Evolutionary conservation across 2,329 filamentous ascomycete species (phyloP).

Genomic region (Leptographium wingfieldii): DNA sequence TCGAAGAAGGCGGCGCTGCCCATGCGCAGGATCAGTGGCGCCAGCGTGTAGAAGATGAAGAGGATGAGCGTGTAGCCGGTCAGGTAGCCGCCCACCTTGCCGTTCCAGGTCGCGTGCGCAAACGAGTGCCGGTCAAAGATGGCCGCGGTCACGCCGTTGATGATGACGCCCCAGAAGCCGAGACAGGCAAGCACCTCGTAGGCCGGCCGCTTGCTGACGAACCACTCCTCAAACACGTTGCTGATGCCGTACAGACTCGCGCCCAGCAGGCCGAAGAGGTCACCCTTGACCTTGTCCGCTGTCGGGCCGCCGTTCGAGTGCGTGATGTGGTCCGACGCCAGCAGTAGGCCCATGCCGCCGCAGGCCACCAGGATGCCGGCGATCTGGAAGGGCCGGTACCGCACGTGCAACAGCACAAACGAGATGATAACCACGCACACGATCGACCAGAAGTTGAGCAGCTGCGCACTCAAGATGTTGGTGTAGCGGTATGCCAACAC

Average conservation of each 20-base stretch:
- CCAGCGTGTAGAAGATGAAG: constrained; percentile 74
- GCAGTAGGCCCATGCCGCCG: constrained; percentile 76
- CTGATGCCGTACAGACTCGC: constrained; percentile 83
- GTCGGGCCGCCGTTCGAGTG: constrained; percentile 56
- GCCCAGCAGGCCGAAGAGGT: constrained; percentile 80
- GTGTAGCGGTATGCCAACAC: constrained; percentile 89
- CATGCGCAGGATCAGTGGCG: constrained; percentile 79
- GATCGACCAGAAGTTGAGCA: constrained; percentile 98
- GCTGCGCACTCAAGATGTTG: constrained; percentile 80
- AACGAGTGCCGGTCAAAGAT: constrained; percentile 83
- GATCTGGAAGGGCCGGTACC: constrained; percentile 81
- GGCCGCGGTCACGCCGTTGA: constrained; percentile 81
- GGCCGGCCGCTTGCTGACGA: constrained; percentile 72
- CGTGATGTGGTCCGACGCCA: constrained; percentile 78
- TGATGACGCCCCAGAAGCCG: constrained; percentile 74
- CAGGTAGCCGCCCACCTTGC: constrained; percentile 64
- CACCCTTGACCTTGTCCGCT: constrained; percentile 71
- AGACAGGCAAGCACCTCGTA: constrained; percentile 92
- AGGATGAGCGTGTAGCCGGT: constrained; percentile 82
- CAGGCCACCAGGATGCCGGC: constrained; percentile 80
- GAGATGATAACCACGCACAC: constrained; percentile 81
- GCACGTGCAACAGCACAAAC: constrained; percentile 69
- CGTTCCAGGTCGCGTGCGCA: constrained; percentile 49
- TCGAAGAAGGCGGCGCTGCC: constrained; percentile 92
- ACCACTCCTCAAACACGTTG: constrained; percentile 91